A percentile compares a stretch with the other conserved stretches of the same genome.
Conservation (phyloP, 352 stramenopile species). For the Globisporangium radiosum region DNA sequence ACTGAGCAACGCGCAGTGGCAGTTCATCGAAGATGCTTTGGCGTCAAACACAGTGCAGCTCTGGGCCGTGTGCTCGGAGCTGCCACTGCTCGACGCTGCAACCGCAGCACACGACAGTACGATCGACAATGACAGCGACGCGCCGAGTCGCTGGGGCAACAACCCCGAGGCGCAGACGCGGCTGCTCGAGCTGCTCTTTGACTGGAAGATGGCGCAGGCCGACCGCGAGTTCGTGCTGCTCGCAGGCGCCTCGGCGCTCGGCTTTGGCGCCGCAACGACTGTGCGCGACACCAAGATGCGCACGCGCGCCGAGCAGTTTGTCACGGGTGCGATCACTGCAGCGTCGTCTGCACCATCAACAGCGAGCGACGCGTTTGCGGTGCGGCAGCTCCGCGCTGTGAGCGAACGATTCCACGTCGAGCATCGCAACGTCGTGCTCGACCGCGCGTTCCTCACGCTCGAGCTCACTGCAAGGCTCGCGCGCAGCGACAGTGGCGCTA, state of each 20-base stretch:
- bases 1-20: slow-evolving; percentile 53
- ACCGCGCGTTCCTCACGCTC: slow-evolving; percentile 7
- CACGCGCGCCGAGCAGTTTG: slow-evolving; percentile 33
- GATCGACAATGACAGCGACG: neutral
- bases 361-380: too few species aligned
- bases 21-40: slow-evolving; percentile 43
- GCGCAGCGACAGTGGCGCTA: slow-evolving; percentile 10
- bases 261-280: slow-evolving; percentile 26
- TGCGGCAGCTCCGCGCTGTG: neutral
- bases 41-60: slow-evolving; percentile 22
- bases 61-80: slow-evolving; percentile 46
- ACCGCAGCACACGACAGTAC: neutral
- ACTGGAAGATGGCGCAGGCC: slow-evolving; percentile 60
- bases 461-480: slow-evolving; percentile 16
- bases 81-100: slow-evolving; percentile 35
- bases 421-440: slow-evolving; percentile 18
- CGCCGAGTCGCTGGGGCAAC: slow-evolving; percentile 23
- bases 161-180: slow-evolving; percentile 31
- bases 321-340: slow-evolving; percentile 28
- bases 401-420: slow-evolving; percentile 40
- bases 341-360: neutral
- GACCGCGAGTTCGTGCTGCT: slow-evolving; percentile 41
- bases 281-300: slow-evolving; percentile 46
- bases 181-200: slow-evolving; percentile 45
- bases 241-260: slow-evolving; percentile 23